Base-by-base conservation (phyloP, 2,329 filamentous ascomycete species). In the Ascochyta lentis region DNA sequence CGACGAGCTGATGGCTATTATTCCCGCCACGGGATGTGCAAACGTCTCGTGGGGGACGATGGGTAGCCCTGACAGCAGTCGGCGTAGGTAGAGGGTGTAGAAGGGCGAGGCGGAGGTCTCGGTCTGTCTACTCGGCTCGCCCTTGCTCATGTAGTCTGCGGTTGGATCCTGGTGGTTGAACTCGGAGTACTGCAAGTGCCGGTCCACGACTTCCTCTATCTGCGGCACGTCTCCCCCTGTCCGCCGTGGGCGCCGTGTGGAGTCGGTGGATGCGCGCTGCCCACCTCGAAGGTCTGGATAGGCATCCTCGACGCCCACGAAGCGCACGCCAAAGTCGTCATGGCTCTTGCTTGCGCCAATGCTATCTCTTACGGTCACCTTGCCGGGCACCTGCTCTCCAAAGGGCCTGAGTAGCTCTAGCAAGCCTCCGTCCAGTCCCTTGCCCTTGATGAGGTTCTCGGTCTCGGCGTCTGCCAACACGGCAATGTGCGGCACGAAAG, bases 1-100 rank as follows among this genome's bases (percentile, higher is more conserved):
- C 54, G 90, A 86, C 9, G 95, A 98, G 74, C 92, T 98, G 69
- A 98, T 96, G 24, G 92, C 92, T 73, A 98, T 94, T 37, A 99
- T 87, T 69, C 92, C 94, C 6, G 94, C 93, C 22, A 98, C 94
- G 0, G 96, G 95, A 73, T 99, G 95, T 5, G 90, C 86, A 76
- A 98, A 96, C 0, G 95, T 95, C 77, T 99, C 95, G 67, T 97
- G 92, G 0, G 92, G 87, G 3, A 89, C 86, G 40, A 96, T 79
- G 1, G 91, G 86, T 37, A 94, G 80, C 13, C 89, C 89, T 0
- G 92, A 96, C 8, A 99, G 79, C 35, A 99, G 75, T 46, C 93
- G 87, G 27, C 92, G 86, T 42, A 99, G 77, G 72, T 96, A 98
- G 7, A 96, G 78, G 33, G 89, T 86, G 76, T 96, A 96, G 73